These are phyloP conservation scores for Colletotrichum tanaceti DNA, from an alignment of 2,329 filamentous ascomycete species.

Conservation along the genomic window DNA sequence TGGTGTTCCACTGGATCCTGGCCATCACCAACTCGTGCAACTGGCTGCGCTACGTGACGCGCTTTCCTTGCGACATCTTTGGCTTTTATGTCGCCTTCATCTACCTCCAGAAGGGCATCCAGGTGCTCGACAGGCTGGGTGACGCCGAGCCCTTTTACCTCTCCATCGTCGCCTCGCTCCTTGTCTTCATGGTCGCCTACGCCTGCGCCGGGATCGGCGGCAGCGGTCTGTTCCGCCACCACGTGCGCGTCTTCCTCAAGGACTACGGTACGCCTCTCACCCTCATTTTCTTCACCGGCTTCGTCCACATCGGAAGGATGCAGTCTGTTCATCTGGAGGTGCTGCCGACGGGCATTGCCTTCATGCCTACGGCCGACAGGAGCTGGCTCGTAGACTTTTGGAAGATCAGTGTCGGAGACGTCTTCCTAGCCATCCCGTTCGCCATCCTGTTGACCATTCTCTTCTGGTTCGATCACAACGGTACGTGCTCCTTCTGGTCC, in stretches of 20 bases:
- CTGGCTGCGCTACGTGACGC: slow-evolving; percentile 86
- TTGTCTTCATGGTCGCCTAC: slow-evolving; percentile 83
- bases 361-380: slow-evolving; percentile 79
- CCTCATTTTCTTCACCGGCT: slow-evolving; percentile 89
- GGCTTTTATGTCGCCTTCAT: slow-evolving; percentile 94
- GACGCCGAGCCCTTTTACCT: slow-evolving; percentile 77
- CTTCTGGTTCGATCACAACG: slow-evolving; percentile 92
- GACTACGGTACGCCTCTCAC: slow-evolving; percentile 89
- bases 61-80: slow-evolving; percentile 93
- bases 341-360: slow-evolving; percentile 80
- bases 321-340: slow-evolving; percentile 73
- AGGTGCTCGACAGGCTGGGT: slow-evolving; percentile 83
- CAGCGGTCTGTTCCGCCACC: slow-evolving; percentile 78
- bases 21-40: slow-evolving; percentile 90
- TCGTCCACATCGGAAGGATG: slow-evolving; percentile 89
- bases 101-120: slow-evolving; percentile 90
- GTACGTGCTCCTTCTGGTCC: slow-evolving; percentile 61
- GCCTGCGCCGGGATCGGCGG: slow-evolving; percentile 77
- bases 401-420: slow-evolving; percentile 76
- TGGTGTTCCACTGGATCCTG: slow-evolving; percentile 86
- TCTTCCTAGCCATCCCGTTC: slow-evolving; percentile 90
- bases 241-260: slow-evolving; percentile 83
- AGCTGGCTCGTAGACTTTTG: slow-evolving; percentile 86
- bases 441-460: slow-evolving; percentile 84
- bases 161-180: slow-evolving; percentile 78